A percentile compares a stretch with the other conserved stretches of the same genome.
Conservation (phyloP, 805 yeast genomes). For the Candida ponderosae region DNA sequence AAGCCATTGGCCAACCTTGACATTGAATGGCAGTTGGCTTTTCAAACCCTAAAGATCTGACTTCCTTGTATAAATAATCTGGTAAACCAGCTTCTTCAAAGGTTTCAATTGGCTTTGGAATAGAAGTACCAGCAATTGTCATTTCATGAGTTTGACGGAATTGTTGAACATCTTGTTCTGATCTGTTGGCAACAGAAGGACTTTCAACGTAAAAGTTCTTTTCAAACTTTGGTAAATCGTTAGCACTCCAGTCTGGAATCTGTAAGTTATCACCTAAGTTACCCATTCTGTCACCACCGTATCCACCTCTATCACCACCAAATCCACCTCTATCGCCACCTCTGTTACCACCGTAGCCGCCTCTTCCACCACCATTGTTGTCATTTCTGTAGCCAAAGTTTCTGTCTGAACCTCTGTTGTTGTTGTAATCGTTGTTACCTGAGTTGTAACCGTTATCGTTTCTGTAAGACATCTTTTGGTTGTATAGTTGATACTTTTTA, state of each 20-base stretch:
- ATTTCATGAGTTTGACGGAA: slow-evolving; percentile 84
- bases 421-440: too few species aligned
- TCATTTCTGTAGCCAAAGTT: slow-evolving; percentile 28
- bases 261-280: slow-evolving; percentile 46
- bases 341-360: slow-evolving; percentile 27
- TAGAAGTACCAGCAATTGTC: slow-evolving; percentile 75
- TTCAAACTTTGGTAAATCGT: slow-evolving; percentile 78
- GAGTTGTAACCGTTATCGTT: too few species aligned
- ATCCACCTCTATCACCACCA: too few species aligned
- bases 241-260: slow-evolving; percentile 77
- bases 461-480: too few species aligned
- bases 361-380: slow-evolving; percentile 29
- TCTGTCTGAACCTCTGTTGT: too few species aligned
- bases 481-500: too few species aligned
- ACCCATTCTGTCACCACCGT: slow-evolving; percentile 31
- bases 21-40: slow-evolving; percentile 95
- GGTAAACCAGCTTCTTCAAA: slow-evolving; percentile 99
- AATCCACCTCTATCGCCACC: slow-evolving; percentile 28
- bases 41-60: slow-evolving; percentile 86
- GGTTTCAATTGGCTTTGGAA: slow-evolving; percentile 87
- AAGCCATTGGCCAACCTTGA: slow-evolving; percentile 99
- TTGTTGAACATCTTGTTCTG: slow-evolving; percentile 60
- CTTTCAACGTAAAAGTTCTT: slow-evolving; percentile 91
- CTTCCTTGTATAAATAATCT: slow-evolving; percentile 82
- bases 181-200: slow-evolving; percentile 66